A percentile compares a stretch with the other conserved stretches of the same genome.
phyloP scores from a whole-genome alignment of 768 basidiomycete genomes.

The Lentinula boryana region DNA sequence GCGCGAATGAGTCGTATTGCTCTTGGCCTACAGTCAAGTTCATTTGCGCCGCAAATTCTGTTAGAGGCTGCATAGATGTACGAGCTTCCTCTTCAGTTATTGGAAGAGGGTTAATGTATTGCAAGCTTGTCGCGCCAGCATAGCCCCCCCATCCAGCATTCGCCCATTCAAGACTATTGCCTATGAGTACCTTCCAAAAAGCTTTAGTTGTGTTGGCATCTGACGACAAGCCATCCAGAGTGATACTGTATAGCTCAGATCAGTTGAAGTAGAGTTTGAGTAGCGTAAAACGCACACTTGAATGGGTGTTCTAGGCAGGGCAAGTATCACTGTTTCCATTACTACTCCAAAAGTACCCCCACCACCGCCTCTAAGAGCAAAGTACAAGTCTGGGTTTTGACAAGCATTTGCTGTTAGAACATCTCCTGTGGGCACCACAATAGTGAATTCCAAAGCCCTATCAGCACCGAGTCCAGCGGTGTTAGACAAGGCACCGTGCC shows the following conservation, averaged over 20 bases:
- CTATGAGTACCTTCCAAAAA: not conserved
- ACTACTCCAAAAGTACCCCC: slow-evolving; percentile 45
- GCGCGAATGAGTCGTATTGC: not conserved
- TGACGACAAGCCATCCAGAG: not conserved
- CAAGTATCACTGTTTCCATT: slow-evolving; percentile 8
- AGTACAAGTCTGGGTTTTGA: slow-evolving; percentile 42
- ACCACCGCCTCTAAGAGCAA: slow-evolving; percentile 47
- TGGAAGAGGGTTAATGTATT: not conserved
- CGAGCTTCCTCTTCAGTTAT: not conserved
- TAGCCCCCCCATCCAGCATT: not conserved
- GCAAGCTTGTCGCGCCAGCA: not conserved
- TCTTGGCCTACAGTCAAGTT: not conserved
- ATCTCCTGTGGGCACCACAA: slow-evolving; percentile 37
- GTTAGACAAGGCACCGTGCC: not conserved
- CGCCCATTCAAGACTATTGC: not conserved
- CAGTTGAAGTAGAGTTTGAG: not conserved
- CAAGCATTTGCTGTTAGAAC: slow-evolving; percentile 32
- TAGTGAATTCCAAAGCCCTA: slow-evolving; percentile 28
- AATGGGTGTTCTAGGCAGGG: not conserved
- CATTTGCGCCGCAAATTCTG: not conserved
- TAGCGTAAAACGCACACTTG: not conserved
- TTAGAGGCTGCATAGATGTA: not conserved
- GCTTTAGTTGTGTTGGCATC: not conserved
- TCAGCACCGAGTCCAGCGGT: not conserved
- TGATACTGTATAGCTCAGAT: not conserved